These are phyloP conservation scores for Trichoderma orchidacearum DNA, from an alignment of 495 filamentous ascomycete species.

Conservation along the genomic window DNA sequence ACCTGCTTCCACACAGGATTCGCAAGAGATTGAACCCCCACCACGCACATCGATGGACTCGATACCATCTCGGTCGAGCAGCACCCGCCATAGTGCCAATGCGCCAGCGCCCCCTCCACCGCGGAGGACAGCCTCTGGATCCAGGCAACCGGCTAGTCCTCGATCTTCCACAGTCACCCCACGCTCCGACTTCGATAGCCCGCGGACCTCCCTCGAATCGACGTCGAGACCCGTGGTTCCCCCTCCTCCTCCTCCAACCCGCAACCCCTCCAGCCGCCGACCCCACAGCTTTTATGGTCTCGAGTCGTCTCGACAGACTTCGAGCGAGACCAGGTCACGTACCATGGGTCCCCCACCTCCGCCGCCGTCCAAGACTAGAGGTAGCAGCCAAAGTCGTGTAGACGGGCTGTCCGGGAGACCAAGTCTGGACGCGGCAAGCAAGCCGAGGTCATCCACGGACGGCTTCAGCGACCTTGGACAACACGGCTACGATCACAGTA, in stretches of 20 bases:
- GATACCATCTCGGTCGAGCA: constrained; percentile 24
- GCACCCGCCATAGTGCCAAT: constrained; percentile 17
- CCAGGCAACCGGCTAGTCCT: constrained; percentile 11
- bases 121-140: constrained; percentile 19
- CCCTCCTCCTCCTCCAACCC: constrained; percentile 29
- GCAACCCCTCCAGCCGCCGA: constrained; percentile 22
- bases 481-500: constrained; percentile 15
- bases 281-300: constrained; percentile 22
- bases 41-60: constrained; percentile 30
- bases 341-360: constrained; percentile 40
- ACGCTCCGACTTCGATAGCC: constrained; percentile 4
- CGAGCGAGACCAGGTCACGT: constrained; percentile 12
- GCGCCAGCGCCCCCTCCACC: constrained; percentile 31
- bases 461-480: background rate
- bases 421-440: constrained; percentile 12
- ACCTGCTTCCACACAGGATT: constrained; percentile 9
- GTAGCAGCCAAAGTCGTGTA: constrained; percentile 17
- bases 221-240: constrained; percentile 10
- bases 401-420: constrained; percentile 1
- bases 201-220: constrained; percentile 9
- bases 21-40: constrained; percentile 17
- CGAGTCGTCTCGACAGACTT: constrained; percentile 16
- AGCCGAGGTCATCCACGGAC: background rate
- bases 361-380: constrained; percentile 43
- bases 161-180: background rate